phyloP scores from a whole-genome alignment of 2,329 filamentous ascomycete genomes.

The Clonostachys rhizophaga region DNA sequence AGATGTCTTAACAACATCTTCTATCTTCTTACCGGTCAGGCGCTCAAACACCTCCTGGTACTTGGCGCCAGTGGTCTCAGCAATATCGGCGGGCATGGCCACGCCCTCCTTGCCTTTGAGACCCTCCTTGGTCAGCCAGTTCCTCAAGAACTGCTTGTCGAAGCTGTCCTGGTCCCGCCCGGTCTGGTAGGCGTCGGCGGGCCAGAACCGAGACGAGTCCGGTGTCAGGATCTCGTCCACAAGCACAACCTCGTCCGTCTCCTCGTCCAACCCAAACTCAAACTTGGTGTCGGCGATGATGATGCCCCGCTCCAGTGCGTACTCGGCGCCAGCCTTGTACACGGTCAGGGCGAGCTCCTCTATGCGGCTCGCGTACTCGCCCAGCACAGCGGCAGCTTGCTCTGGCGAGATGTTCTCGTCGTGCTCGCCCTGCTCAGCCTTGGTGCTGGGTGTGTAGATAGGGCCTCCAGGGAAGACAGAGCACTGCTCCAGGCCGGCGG shows the following conservation, averaged over 20 bases:
- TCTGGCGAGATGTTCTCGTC: slow-evolving; percentile 82
- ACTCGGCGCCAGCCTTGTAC: slow-evolving; percentile 46
- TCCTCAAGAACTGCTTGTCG: slow-evolving; percentile 80
- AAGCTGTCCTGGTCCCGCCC: slow-evolving; percentile 78
- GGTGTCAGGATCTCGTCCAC: slow-evolving; percentile 86
- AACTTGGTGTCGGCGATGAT: slow-evolving; percentile 40
- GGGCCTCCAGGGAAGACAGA: slow-evolving; percentile 61
- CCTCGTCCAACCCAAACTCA: slow-evolving; percentile 51
- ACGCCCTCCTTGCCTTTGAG: slow-evolving; percentile 31
- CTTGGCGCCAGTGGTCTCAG: slow-evolving; percentile 63
- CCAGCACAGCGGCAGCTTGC: slow-evolving; percentile 42
- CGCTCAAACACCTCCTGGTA: slow-evolving; percentile 66
- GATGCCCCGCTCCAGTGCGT: slow-evolving; percentile 42
- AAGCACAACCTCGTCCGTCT: slow-evolving; percentile 18
- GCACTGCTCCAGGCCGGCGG: slow-evolving; percentile 65
- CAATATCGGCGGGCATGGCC: slow-evolving; percentile 63
- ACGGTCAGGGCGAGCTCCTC: slow-evolving; percentile 21
- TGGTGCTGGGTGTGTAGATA: slow-evolving; percentile 76
- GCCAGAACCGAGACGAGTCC: slow-evolving; percentile 85
- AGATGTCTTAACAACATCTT: too few species aligned
- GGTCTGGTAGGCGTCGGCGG: slow-evolving; percentile 54
- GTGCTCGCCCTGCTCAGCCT: slow-evolving; percentile 73
- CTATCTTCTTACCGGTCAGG: too few species aligned
- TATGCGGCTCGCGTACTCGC: slow-evolving; percentile 20
- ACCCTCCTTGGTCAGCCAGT: slow-evolving; percentile 73